These are phyloP conservation scores for Salvia miltiorrhiza DNA, from an alignment of 257 asterid genomes.

Conservation along the genomic window DNA sequence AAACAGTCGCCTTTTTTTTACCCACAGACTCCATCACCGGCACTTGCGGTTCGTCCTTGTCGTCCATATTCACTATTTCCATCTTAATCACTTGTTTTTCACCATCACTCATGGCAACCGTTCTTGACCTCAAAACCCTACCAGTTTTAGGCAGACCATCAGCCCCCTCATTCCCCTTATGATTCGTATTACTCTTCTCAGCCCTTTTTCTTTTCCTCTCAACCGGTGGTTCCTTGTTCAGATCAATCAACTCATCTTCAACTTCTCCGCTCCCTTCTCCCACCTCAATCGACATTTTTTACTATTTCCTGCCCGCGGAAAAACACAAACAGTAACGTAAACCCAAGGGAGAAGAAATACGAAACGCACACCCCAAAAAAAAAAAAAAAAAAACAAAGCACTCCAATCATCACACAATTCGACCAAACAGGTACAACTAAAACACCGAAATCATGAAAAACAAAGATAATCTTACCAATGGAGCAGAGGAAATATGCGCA, in stretches of 20 bases:
- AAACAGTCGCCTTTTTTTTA: constrained; percentile 15
- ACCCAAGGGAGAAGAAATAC: neutral
- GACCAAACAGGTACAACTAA: constrained; percentile 6
- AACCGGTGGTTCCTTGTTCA: constrained; percentile 42
- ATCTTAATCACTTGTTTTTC: constrained; percentile 37
- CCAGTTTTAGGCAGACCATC: constrained; percentile 38
- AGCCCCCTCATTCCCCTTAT: constrained; percentile 23
- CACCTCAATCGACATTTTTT: constrained; percentile 17
- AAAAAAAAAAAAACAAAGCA: neutral
- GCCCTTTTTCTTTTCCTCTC: constrained; percentile 49
- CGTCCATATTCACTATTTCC: constrained; percentile 30
- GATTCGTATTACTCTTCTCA: constrained; percentile 20
- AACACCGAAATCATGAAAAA: neutral
- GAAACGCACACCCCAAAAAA: neutral
- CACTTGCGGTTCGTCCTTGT: neutral
- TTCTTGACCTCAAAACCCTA: constrained; percentile 78
- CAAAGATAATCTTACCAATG: constrained; percentile 34
- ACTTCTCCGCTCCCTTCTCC: constrained; percentile 28
- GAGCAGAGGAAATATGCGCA: constrained; percentile 11
- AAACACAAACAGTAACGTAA: constrained; percentile 11
- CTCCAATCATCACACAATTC: constrained; percentile 4
- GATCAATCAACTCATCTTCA: constrained; percentile 51
- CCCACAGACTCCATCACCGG: neutral
- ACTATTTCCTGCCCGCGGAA: constrained; percentile 26
- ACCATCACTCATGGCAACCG: constrained; percentile 43